Conservation (phyloP, 1,139 yeast genomes). For the Casaregolazyma suthepensis region DNA sequence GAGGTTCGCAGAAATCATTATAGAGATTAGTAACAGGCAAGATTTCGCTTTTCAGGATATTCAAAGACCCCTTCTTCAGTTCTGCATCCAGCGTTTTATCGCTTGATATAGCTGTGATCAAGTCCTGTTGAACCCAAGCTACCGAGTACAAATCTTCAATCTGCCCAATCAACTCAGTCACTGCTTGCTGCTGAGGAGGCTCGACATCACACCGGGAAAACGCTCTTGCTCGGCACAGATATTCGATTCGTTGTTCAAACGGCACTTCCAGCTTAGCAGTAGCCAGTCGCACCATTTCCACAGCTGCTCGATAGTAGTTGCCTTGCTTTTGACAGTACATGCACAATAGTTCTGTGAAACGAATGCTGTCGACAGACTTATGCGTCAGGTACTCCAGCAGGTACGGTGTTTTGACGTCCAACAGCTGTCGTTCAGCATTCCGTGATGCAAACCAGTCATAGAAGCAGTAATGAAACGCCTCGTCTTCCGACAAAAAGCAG, state of each 20-base stretch:
- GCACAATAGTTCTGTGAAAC: slow-evolving; percentile 82
- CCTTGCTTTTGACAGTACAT: slow-evolving; percentile 80
- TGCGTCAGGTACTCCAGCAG: slow-evolving; percentile 72
- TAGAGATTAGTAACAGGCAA: slow-evolving; percentile 71
- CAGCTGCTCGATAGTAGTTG: slow-evolving; percentile 75
- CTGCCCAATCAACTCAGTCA: slow-evolving; percentile 61
- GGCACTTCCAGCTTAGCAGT: slow-evolving; percentile 56
- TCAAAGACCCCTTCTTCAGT: slow-evolving; percentile 40
- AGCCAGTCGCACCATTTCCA: slow-evolving; percentile 68
- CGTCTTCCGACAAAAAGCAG: slow-evolving; percentile 71
- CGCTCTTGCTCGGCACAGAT: slow-evolving; percentile 85
- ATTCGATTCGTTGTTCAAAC: slow-evolving; percentile 75
- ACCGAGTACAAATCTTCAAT: slow-evolving; percentile 82
- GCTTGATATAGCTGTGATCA: slow-evolving; percentile 50
- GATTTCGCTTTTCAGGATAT: slow-evolving; percentile 56
- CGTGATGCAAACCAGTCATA: slow-evolving; percentile 89
- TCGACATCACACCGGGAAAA: slow-evolving; percentile 84
- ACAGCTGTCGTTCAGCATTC: slow-evolving; percentile 67
- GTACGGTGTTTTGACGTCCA: slow-evolving; percentile 76
- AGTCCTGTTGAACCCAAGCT: slow-evolving; percentile 82
- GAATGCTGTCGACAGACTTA: slow-evolving; percentile 59
- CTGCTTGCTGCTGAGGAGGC: slow-evolving; percentile 62
- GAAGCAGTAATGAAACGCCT: slow-evolving; percentile 78
- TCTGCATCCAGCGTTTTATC: slow-evolving; percentile 54
- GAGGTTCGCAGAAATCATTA: slow-evolving; percentile 81